phyloP scores from a whole-genome alignment of 208 protist species.

The Acanthamoeba healyi region DNA sequence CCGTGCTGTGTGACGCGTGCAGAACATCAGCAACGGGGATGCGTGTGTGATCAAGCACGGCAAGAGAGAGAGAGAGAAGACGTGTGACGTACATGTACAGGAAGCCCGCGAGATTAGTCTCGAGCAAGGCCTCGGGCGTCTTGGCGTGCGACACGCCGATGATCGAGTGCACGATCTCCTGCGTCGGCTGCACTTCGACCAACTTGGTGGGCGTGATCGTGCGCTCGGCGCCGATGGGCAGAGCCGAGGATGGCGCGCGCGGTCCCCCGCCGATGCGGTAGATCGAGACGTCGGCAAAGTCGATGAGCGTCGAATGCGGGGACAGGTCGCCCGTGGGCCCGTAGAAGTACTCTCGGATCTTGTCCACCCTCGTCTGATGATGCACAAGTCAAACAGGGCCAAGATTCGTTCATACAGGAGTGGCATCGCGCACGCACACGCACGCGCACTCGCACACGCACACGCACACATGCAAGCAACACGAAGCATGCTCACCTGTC shows the following conservation, averaged over 20 bases:
- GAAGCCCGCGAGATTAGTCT: constrained; percentile 83
- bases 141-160: constrained; percentile 81
- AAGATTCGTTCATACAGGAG: no score
- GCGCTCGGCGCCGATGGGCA: constrained; percentile 79
- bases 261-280: constrained; percentile 80
- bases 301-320: constrained; percentile 74
- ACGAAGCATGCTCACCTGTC: not conserved
- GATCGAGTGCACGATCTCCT: constrained; percentile 80
- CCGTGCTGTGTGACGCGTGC: constrained; percentile 19
- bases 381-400: not conserved
- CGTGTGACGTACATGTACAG: constrained; percentile 77
- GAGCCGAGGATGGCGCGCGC: constrained; percentile 74
- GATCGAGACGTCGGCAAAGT: constrained; percentile 81
- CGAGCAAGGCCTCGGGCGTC: constrained; percentile 68
- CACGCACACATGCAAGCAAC: not conserved
- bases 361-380: constrained; percentile 72
- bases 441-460: no score
- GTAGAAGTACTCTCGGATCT: constrained; percentile 85
- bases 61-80: not conserved
- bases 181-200: constrained; percentile 71
- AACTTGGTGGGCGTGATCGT: constrained; percentile 74
- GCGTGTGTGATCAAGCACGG: not conserved
- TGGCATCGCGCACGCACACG: not conserved
- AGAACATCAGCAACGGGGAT: not conserved
- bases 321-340: constrained; percentile 75